Conservation (phyloP, 2,329 filamentous ascomycete genomes). For the Tolypocladium endophyticum region DNA sequence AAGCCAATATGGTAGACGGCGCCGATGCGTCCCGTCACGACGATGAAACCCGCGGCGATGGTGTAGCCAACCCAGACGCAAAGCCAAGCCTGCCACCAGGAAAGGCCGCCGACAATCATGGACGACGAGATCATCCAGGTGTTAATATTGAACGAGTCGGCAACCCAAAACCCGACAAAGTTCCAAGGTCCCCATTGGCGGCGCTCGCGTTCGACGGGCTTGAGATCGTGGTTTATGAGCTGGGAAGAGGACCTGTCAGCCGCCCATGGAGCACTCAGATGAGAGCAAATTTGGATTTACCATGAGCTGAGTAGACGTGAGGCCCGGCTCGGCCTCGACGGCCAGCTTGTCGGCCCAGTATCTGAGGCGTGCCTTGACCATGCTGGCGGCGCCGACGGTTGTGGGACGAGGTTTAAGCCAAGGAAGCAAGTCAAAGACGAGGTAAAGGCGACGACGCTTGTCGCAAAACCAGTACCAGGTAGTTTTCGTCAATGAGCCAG, state of each 20-base stretch:
- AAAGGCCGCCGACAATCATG: slow-evolving; percentile 67
- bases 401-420: neutral
- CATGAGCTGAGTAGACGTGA: slow-evolving; percentile 74
- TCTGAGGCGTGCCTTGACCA: slow-evolving; percentile 26
- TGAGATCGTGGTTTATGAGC: slow-evolving; percentile 76
- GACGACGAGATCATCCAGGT: slow-evolving; percentile 90
- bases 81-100: slow-evolving; percentile 89
- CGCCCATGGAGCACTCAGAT: slow-evolving; percentile 5
- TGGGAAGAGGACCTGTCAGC: slow-evolving; percentile 13
- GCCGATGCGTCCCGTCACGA: slow-evolving; percentile 70
- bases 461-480: neutral
- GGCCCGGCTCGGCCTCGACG: slow-evolving; percentile 64
- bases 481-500: neutral
- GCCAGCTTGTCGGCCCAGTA: slow-evolving; percentile 50
- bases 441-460: neutral
- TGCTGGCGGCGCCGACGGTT: neutral
- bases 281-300: slow-evolving; percentile 19
- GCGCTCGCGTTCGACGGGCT: slow-evolving; percentile 66
- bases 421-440: neutral
- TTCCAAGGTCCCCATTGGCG: slow-evolving; percentile 82
- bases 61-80: slow-evolving; percentile 81
- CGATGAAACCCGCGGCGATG: slow-evolving; percentile 66
- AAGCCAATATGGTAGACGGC: slow-evolving; percentile 85
- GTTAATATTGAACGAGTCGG: slow-evolving; percentile 80
- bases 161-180: slow-evolving; percentile 81